Base-by-base conservation (phyloP, 495 filamentous ascomycete genomes). In the Daldinia caldariorum region DNA sequence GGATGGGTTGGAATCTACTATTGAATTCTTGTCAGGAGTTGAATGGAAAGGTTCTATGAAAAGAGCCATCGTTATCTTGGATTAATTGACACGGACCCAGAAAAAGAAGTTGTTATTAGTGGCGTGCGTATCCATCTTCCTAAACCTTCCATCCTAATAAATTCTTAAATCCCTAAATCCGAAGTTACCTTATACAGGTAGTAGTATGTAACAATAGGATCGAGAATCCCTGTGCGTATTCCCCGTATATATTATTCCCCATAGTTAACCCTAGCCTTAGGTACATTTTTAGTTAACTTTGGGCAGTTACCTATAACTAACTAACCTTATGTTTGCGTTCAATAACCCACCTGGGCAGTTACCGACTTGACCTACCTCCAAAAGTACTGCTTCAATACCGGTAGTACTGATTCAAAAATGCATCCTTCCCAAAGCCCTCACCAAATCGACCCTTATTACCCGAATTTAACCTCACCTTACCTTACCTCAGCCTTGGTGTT, bases 11-110 rank as follows among this genome's bases (percentile, higher is more conserved):
- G 54, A 57, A 57, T 57, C 54, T 34, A 57, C 54, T 34, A 57
- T 57, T 57, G 10, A 22, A 38, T 35, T 38, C 54, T 57, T 26
- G 54, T 57, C 54, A 57, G 54, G 54, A 57, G 54, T 32, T 22
- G 9, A 39, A 57, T 39, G 34, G 54, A 38, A 22, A n/a, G 18
- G 6, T 26, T 39, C 54, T 57, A 22, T 39, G 54, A 57, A 35
- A 38, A 57, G 35, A 57, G 16, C 29, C 49, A 53, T 57, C 32
- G 18, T 53, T 22, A 32, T 57, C 32, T 57, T 35, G 18, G 54
- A 35, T 57, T 57, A 57, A 57, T 57, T 57, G 31, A 35, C 18
- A 16, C 29, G 16, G 32, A 32, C 51, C 31, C 29, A 55, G n/a
- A 55, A 55, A 55, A 55, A 18, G 32, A 5, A 55, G 32, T 16